Conservation (phyloP, 2,329 filamentous ascomycete species). For the Paramyrothecium sp. region DNA sequence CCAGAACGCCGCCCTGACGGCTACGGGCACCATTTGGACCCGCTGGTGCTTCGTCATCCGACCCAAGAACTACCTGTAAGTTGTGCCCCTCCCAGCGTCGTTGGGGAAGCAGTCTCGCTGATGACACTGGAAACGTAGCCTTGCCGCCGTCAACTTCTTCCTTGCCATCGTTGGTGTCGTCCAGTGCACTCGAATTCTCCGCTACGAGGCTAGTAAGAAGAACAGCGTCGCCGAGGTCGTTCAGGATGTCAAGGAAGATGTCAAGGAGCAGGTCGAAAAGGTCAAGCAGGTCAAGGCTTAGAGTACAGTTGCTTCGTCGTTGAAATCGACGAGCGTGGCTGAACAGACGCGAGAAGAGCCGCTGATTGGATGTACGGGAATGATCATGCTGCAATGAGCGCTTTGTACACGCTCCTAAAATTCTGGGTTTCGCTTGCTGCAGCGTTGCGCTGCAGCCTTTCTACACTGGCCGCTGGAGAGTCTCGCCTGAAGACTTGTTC, state of each 20-base stretch:
- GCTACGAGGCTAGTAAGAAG: constrained; percentile 64
- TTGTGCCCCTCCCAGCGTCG: constrained; percentile 9
- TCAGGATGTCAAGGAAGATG: constrained; percentile 40
- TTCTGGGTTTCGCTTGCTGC: too few species aligned
- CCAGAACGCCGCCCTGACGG: constrained; percentile 86
- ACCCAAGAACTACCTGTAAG: constrained; percentile 85
- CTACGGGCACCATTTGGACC: constrained; percentile 95
- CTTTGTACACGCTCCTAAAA: too few species aligned
- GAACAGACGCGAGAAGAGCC: too few species aligned
- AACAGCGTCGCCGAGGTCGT: constrained; percentile 31
- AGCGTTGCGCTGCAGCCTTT: too few species aligned
- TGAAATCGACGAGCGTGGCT: too few species aligned
- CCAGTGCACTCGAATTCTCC: constrained; percentile 75
- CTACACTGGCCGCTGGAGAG: too few species aligned
- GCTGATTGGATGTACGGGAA: too few species aligned
- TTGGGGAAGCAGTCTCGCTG: too few species aligned
- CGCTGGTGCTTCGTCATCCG: constrained; percentile 98
- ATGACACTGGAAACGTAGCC: constrained; percentile 41
- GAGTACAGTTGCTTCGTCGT: background rate
- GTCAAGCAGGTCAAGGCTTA: constrained; percentile 16
- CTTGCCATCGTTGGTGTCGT: constrained; percentile 83
- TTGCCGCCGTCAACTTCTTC: constrained; percentile 98
- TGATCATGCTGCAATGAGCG: too few species aligned
- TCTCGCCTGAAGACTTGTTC: background rate
- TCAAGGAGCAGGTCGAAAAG: constrained; percentile 26